Conservation (phyloP, 805 yeast species). For the Lipomyces lipofer region DNA sequence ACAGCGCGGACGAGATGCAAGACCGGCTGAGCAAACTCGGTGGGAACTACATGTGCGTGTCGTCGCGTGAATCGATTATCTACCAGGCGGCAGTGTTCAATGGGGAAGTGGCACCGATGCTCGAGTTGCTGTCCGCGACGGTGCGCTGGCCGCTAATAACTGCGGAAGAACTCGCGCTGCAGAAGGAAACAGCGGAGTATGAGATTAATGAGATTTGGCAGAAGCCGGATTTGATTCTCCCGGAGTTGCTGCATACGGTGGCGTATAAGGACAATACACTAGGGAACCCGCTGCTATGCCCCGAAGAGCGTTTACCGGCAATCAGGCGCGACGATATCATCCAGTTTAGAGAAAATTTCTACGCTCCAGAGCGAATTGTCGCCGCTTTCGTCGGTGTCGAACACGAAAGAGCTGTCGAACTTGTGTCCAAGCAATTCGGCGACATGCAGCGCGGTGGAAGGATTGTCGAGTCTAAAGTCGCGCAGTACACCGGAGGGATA, state of each 20-base stretch:
- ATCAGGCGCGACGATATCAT: conserved; percentile 56
- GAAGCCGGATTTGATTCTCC: conserved; percentile 81
- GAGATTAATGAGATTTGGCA: conserved; percentile 80
- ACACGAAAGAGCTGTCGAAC: conserved; percentile 63
- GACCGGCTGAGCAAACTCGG: conserved; percentile 77
- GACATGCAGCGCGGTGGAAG: conserved; percentile 48
- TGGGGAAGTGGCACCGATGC: conserved; percentile 76
- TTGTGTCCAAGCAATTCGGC: conserved; percentile 65
- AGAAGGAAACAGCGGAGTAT: conserved; percentile 69
- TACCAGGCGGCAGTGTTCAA: conserved; percentile 96
- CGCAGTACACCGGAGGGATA: conserved; percentile 60
- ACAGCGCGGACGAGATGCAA: conserved; percentile 66
- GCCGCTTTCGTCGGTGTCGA: conserved; percentile 86
- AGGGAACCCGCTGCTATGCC: conserved; percentile 85
- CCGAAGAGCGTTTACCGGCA: conserved; percentile 60
- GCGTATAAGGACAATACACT: conserved; percentile 74
- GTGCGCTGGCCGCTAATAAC: conserved; percentile 68
- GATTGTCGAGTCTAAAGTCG: conserved; percentile 38
- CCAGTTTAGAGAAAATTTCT: conserved; percentile 64
- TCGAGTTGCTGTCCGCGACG: conserved; percentile 72
- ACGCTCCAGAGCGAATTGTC: conserved; percentile 77
- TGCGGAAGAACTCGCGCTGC: conserved; percentile 70
- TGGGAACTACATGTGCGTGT: conserved; percentile 90
- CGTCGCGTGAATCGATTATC: conserved; percentile 86
- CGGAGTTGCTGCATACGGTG: conserved; percentile 84